Evolutionary conservation across 495 filamentous ascomycete genomes (phyloP).

Genomic region (Hypoxylon lenormandii): DNA sequence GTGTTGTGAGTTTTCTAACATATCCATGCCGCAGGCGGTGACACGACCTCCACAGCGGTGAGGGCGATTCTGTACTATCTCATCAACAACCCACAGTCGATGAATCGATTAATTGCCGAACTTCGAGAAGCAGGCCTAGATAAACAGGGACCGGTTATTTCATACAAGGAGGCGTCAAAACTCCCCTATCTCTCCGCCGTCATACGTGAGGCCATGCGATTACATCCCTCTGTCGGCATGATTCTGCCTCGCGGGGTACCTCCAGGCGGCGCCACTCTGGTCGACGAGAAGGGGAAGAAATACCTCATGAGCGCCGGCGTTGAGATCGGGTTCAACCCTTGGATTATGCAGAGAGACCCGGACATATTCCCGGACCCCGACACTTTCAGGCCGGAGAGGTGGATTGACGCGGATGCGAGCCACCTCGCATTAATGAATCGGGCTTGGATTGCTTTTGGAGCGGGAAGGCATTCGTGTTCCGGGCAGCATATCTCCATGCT

Average conservation of each 20-base stretch:
- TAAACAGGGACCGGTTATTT: slow-evolving; percentile 21
- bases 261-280: slow-evolving; percentile 30
- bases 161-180: slow-evolving; percentile 33
- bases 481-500: not conserved
- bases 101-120: slow-evolving; percentile 50
- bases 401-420: slow-evolving; percentile 38
- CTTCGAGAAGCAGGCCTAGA: slow-evolving; percentile 52
- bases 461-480: not conserved
- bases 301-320: slow-evolving; percentile 35
- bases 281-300: not conserved
- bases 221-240: slow-evolving; percentile 34
- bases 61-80: slow-evolving; percentile 52
- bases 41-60: slow-evolving; percentile 59
- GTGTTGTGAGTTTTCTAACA: too few species aligned
- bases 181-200: slow-evolving; percentile 56
- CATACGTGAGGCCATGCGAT: slow-evolving; percentile 47
- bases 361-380: slow-evolving; percentile 61
- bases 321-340: slow-evolving; percentile 41
- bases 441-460: not conserved
- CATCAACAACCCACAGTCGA: slow-evolving; percentile 50
- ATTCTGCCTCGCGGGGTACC: slow-evolving; percentile 50
- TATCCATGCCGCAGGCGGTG: slow-evolving; percentile 39
- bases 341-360: slow-evolving; percentile 51
- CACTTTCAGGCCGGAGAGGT: slow-evolving; percentile 60
- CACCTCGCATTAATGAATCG: slow-evolving; percentile 10